A percentile compares a stretch with the other conserved stretches of the same genome.
These are phyloP conservation scores for Curvularia lunata DNA, from an alignment of 2,329 filamentous ascomycete species.

Conservation along the genomic window DNA sequence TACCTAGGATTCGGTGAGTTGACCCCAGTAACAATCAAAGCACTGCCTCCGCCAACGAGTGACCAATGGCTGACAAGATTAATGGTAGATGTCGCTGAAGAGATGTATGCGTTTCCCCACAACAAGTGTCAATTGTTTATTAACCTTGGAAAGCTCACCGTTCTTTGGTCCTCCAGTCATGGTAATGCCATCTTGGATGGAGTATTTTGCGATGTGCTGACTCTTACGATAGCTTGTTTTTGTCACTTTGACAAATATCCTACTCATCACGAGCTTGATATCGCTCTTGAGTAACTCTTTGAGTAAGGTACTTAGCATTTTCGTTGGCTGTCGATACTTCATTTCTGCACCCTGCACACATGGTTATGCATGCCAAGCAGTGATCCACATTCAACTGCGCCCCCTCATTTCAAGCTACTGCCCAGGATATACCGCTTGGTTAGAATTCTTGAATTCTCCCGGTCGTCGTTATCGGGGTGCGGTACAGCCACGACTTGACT, in stretches of 20 bases:
- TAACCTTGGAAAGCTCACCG: conserved; percentile 52
- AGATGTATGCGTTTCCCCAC: conserved; percentile 44
- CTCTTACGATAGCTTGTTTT: conserved; percentile 64
- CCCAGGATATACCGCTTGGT: conserved; percentile 1
- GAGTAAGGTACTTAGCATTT: conserved; percentile 56
- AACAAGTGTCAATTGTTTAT: neutral
- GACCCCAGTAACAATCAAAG: conserved; percentile 1
- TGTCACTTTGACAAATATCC: conserved; percentile 76
- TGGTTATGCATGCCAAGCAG: conserved; percentile 27
- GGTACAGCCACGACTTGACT: conserved; percentile 12
- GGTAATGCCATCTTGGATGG: conserved; percentile 42
- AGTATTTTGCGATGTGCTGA: conserved; percentile 37
- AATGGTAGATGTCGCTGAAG: conserved; percentile 54
- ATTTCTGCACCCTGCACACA: conserved; percentile 17
- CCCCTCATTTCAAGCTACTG: conserved; percentile 26
- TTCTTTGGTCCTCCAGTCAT: conserved; percentile 60
- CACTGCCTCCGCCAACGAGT: conserved; percentile 26
- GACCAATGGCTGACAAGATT: conserved; percentile 32
- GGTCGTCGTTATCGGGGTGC: conserved; percentile 4
- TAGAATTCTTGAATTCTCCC: conserved; percentile 5
- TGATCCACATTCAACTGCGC: conserved; percentile 24
- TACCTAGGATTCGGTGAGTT: conserved; percentile 73
- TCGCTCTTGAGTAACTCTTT: conserved; percentile 80
- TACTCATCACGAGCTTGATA: conserved; percentile 79
- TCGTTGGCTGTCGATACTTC: conserved; percentile 27